phyloP scores from a whole-genome alignment of 1,139 yeast genomes.

The Suhomyces atakaporum region DNA sequence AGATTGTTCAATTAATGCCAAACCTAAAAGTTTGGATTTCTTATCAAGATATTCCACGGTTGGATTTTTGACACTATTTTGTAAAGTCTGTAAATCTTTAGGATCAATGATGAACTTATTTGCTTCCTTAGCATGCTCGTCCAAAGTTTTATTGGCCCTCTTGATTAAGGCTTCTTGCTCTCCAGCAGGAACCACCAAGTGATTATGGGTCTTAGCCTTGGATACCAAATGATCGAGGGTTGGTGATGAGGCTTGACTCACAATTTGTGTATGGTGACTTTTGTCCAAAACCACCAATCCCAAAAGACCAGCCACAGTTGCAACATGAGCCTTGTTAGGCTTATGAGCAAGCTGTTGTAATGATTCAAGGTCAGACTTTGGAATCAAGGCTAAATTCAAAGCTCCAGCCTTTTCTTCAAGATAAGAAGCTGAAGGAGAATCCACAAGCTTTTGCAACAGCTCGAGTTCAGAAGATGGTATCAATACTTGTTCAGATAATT shows the following conservation, averaged over 20 bases:
- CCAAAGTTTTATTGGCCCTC: slow-evolving; percentile 15
- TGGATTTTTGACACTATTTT: slow-evolving; percentile 20
- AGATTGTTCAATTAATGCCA: slow-evolving; percentile 20
- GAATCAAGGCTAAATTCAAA: slow-evolving; percentile 20
- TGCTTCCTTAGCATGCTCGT: slow-evolving; percentile 14
- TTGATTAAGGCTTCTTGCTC: slow-evolving; percentile 21
- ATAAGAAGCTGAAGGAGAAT: slow-evolving; percentile 22
- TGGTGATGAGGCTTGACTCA: slow-evolving; percentile 20
- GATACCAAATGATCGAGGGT: slow-evolving; percentile 30
- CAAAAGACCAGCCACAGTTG: slow-evolving; percentile 28
- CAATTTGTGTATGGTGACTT: slow-evolving; percentile 12
- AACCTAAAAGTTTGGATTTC: slow-evolving; percentile 15
- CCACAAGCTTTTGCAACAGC: slow-evolving; percentile 11
- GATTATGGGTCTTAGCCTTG: slow-evolving; percentile 26
- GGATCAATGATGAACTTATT: slow-evolving; percentile 12
- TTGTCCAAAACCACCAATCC: slow-evolving; percentile 18
- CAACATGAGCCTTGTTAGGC: slow-evolving; percentile 32
- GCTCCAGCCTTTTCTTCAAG: slow-evolving; percentile 19
- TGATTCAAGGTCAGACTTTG: slow-evolving; percentile 20
- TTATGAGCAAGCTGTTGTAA: slow-evolving; percentile 19
- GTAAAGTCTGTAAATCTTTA: slow-evolving; percentile 16
- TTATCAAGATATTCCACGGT: slow-evolving; percentile 22
- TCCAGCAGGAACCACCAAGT: slow-evolving; percentile 30
- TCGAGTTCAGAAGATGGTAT: slow-evolving; percentile 22
- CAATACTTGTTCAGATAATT: slow-evolving; percentile 15